These are phyloP conservation scores for Phytophthora cactorum DNA, from an alignment of 352 stramenopile genomes.

Conservation along the genomic window DNA sequence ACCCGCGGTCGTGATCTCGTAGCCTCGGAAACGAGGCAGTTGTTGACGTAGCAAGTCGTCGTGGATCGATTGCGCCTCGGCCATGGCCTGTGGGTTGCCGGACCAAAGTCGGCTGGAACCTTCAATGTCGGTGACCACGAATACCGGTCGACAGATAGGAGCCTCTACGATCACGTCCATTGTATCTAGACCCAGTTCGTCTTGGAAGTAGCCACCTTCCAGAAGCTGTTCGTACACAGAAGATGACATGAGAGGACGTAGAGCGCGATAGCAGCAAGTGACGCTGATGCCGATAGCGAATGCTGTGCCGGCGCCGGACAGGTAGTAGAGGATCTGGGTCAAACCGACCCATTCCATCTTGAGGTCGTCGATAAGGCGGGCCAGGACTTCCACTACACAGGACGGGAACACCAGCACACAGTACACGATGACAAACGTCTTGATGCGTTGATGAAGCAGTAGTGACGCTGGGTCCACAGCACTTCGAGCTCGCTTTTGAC, in stretches of 20 bases:
- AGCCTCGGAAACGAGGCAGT: constrained; percentile 62
- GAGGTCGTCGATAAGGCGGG: constrained; percentile 32
- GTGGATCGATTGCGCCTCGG: constrained; percentile 71
- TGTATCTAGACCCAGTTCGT: constrained; percentile 33
- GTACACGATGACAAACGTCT: constrained; percentile 73
- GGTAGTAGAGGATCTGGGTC: constrained; percentile 63
- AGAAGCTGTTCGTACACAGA: constrained; percentile 73
- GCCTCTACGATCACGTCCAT: constrained; percentile 51
- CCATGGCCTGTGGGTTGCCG: constrained; percentile 52
- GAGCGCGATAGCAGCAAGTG: constrained; percentile 66
- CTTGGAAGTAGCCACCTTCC: constrained; percentile 63
- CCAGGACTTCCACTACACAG: constrained; percentile 56
- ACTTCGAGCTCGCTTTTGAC: constrained; percentile 46
- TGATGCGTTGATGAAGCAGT: constrained; percentile 69
- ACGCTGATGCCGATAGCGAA: constrained; percentile 68
- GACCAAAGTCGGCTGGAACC: constrained; percentile 76
- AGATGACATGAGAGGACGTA: constrained; percentile 63
- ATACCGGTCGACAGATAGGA: constrained; percentile 59
- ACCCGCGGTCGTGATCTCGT: constrained; percentile 83
- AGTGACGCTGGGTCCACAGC: constrained; percentile 53
- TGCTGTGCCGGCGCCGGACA: constrained; percentile 61
- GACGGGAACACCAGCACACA: constrained; percentile 68
- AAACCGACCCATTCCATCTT: constrained; percentile 54
- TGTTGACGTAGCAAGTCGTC: constrained; percentile 70
- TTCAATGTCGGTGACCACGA: constrained; percentile 88